Evolutionary conservation across 306 rosid genomes (phyloP).

Genomic region (Elaeagnus macrophylla): DNA sequence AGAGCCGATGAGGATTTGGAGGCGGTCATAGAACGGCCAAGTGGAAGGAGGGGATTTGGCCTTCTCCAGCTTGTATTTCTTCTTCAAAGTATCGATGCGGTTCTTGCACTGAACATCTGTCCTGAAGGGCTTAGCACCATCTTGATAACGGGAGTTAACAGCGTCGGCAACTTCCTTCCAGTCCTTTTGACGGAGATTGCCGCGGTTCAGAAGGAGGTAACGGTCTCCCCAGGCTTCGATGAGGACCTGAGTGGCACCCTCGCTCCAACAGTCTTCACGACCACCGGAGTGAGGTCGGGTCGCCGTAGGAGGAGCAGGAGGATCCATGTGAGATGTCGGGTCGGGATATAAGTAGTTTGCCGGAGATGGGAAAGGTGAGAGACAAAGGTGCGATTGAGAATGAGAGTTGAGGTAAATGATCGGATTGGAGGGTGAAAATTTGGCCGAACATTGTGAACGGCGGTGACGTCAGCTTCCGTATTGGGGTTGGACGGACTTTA

Average conservation of each 20-base stretch:
- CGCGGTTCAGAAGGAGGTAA: conserved; percentile 33
- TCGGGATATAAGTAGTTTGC: neutral
- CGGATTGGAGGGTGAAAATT: conserved; percentile 19
- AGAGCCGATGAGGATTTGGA: conserved; percentile 26
- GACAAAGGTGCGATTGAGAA: too few species aligned
- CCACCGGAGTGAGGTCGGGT: conserved; percentile 24
- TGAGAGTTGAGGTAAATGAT: conserved; percentile 12
- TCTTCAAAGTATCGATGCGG: conserved; percentile 47
- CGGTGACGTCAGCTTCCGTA: conserved; percentile 35
- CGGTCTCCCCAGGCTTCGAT: conserved; percentile 46
- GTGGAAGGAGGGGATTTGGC: conserved; percentile 28
- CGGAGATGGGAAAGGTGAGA: neutral
- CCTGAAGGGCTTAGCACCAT: conserved; percentile 21
- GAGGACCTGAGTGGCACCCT: conserved; percentile 31
- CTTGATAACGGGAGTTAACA: conserved; percentile 21
- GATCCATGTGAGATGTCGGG: conserved; percentile 15
- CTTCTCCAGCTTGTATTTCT: conserved; percentile 45
- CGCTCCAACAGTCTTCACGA: conserved; percentile 47
- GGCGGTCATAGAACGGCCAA: conserved; percentile 39
- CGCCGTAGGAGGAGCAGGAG: conserved; percentile 1
- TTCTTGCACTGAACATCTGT: conserved; percentile 43
- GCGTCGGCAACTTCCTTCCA: conserved; percentile 43
- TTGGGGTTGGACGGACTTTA: conserved; percentile 24
- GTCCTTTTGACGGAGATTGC: conserved; percentile 47
- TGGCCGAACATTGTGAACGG: conserved; percentile 42